These are phyloP conservation scores for Hypoxylon cercidicola DNA, from an alignment of 495 filamentous ascomycete species.

Conservation along the genomic window DNA sequence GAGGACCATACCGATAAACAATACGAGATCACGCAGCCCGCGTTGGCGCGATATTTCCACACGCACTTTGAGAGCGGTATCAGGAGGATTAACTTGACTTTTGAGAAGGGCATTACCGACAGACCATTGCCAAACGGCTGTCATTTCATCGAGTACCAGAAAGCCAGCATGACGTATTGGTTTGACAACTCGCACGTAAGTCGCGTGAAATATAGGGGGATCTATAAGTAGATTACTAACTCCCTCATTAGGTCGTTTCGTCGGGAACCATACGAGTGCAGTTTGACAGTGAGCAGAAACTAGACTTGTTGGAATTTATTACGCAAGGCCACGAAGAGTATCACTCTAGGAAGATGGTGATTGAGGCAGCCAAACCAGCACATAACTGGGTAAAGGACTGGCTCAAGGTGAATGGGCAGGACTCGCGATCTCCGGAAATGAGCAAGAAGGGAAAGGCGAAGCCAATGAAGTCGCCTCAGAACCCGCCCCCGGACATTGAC, in stretches of 20 bases:
- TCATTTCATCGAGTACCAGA: constrained; percentile 70
- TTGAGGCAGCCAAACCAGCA: constrained; percentile 62
- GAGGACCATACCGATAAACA: constrained; percentile 67
- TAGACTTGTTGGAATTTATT: constrained; percentile 77
- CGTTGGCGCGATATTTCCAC: constrained; percentile 81
- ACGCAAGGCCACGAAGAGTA: constrained; percentile 74
- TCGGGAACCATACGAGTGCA: constrained; percentile 70
- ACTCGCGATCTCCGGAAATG: constrained; percentile 77
- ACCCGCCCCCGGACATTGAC: constrained; percentile 65
- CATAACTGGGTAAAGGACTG: constrained; percentile 68
- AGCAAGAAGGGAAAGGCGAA: constrained; percentile 73
- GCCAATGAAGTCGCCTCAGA: constrained; percentile 57
- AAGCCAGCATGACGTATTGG: constrained; percentile 76
- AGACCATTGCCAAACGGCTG: constrained; percentile 66
- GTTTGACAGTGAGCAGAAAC: constrained; percentile 74
- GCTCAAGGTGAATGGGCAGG: constrained; percentile 61
- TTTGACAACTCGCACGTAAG: constrained; percentile 76
- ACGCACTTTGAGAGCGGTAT: constrained; percentile 88
- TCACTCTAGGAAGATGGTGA: constrained; percentile 66
- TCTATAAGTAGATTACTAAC: constrained; percentile 36
- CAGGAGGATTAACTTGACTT: constrained; percentile 78
- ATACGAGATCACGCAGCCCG: constrained; percentile 79
- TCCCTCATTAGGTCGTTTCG: constrained; percentile 65
- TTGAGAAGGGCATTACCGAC: constrained; percentile 68
- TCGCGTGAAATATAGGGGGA: constrained; percentile 9